A percentile compares a stretch with the other conserved stretches of the same genome.
Conservation (phyloP, 805 yeast genomes). For the Metschnikowia matae region DNA sequence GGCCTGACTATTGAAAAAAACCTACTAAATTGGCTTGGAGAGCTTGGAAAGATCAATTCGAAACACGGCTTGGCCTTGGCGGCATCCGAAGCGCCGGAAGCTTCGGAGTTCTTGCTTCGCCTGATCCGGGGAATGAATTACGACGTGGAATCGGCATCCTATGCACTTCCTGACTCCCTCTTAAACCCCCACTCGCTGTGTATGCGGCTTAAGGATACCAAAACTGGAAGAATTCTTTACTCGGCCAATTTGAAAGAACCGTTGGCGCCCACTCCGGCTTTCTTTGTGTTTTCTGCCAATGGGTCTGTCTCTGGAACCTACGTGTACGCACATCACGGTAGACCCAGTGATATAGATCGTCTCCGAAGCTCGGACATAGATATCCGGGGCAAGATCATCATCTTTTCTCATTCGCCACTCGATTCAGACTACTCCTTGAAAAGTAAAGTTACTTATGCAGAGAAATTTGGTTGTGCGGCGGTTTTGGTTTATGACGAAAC, state of each 20-base stretch:
- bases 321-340: constrained; percentile 31
- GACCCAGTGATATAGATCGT: constrained; percentile 24
- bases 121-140: constrained; percentile 29
- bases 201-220: constrained; percentile 22
- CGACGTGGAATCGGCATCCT: constrained; percentile 16
- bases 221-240: constrained; percentile 22
- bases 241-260: constrained; percentile 24
- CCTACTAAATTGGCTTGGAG: constrained; percentile 25
- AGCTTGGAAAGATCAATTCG: constrained; percentile 25
- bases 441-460: constrained; percentile 14
- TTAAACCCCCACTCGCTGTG: constrained; percentile 25
- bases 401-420: constrained; percentile 19
- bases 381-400: constrained; percentile 25
- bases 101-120: constrained; percentile 23
- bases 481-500: constrained; percentile 15
- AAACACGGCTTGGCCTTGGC: constrained; percentile 20
- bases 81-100: constrained; percentile 24
- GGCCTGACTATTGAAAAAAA: constrained; percentile 24
- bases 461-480: constrained; percentile 11
- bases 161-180: constrained; percentile 9
- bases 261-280: constrained; percentile 29
- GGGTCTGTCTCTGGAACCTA: constrained; percentile 25
- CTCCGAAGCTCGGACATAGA: constrained; percentile 19
- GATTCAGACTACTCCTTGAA: constrained; percentile 5
- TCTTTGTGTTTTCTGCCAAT: constrained; percentile 22